Evolutionary conservation across 345 rosid species (phyloP), one percentile per base, ranked within the genome.

Genomic region (Corchorus olitorius): DNA sequence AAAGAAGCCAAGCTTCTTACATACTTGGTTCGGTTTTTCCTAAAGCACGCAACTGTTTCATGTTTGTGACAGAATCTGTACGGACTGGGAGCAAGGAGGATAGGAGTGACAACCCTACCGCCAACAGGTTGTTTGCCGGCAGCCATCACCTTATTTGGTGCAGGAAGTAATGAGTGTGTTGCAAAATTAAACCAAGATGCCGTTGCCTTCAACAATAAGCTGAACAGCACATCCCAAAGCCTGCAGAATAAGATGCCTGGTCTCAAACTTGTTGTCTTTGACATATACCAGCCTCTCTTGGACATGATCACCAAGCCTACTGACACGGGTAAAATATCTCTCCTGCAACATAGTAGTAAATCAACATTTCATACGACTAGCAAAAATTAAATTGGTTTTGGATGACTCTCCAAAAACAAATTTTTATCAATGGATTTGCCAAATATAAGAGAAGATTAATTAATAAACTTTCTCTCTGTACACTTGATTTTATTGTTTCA

Each of bases 111-210:
- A 79, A 81, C 73, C 66, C 84, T 95, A 75, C 97, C 99, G 39
- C 99, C 98, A 61, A 79, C 85, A 16, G 97, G 99, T 70, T 93
- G 97, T 83, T 81, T 95, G 81, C 99, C 97, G 0, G 99, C 97
- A 73, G 96, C 94, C 50, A 86, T 93, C 79, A 92, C 96, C 39
- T 88, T 93, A 70, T 90, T 88, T 62, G 98, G 97, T 4, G 75
- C 14, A 41, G 99, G 99, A 85, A 90, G 87, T 83, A 87, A 80
- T 77, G 84, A 75, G 73, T 93, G 99, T 70, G 93, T 93, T 34
- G 84, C 79, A 65, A 87, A 90, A 81, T 80, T 93, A 73, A 95
- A 95, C 78, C 82, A 76, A 52, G 98, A 91, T 67, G 93, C 99
- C 34, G 63, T 85, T 74, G 84, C 83, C 55, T 92, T 89, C 89